Conservation (phyloP, 192 early-diverging fungal genomes). For the Linnemannia zychae region DNA sequence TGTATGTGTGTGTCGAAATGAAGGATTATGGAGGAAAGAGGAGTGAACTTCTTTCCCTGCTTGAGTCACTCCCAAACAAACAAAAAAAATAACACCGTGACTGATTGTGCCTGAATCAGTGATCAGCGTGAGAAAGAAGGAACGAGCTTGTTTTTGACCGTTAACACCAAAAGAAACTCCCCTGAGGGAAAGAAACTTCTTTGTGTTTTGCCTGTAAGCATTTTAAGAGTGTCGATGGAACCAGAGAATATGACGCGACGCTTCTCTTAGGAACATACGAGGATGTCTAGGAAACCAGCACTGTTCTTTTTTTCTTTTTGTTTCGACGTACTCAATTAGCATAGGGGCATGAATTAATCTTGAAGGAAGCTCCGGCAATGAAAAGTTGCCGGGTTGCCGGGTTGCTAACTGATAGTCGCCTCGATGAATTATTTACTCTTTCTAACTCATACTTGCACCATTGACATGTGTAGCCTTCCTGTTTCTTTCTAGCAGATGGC, state of each 20-base stretch:
- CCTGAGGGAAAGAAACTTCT: not conserved
- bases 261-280: no score
- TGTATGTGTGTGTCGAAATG: not conserved
- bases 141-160: not conserved
- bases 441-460: not conserved
- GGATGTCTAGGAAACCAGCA: not conserved
- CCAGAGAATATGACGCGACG: no score
- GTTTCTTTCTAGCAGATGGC: not conserved
- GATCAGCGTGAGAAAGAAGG: not conserved
- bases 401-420: not conserved
- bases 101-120: not conserved
- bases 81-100: no score
- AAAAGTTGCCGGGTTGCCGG: slow-evolving; percentile 6
- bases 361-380: not conserved
- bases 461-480: not conserved
- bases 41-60: not conserved
- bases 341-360: not conserved
- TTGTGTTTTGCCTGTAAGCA: not conserved
- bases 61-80: not conserved
- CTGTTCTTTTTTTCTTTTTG: not conserved
- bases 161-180: not conserved
- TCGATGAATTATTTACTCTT: not conserved
- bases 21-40: not conserved
- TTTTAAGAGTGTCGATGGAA: no score
- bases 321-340: not conserved